Conservation (phyloP, 495 filamentous ascomycete species). For the Massariosphaeria phaeospora region DNA sequence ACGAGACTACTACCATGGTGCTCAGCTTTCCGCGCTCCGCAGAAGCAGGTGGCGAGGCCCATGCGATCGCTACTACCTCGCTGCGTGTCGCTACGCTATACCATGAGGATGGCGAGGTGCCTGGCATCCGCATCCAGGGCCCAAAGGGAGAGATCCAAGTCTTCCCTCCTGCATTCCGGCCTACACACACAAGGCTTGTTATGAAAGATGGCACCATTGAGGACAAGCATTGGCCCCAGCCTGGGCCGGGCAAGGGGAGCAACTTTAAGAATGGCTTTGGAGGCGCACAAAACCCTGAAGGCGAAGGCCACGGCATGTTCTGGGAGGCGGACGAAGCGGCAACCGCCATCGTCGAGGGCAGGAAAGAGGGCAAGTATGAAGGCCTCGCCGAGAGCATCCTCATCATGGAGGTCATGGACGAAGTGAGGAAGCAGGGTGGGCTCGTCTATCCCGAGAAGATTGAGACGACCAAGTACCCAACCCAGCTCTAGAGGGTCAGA, state of each 20-base stretch:
- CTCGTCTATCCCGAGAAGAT: conserved; percentile 80
- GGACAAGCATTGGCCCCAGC: conserved; percentile 44
- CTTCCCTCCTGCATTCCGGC: conserved; percentile 67
- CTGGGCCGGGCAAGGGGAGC: conserved; percentile 42
- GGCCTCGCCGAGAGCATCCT: conserved; percentile 78
- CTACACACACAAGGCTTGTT: conserved; percentile 49
- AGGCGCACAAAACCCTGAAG: conserved; percentile 26
- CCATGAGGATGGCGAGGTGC: conserved; percentile 57
- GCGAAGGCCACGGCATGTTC: conserved; percentile 80
- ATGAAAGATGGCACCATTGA: conserved; percentile 39
- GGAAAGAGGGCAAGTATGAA: conserved; percentile 68
- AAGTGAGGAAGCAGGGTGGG: conserved; percentile 71
- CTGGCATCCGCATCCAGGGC: conserved; percentile 78
- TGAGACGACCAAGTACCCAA: conserved; percentile 64
- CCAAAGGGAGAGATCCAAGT: conserved; percentile 86
- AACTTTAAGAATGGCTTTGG: conserved; percentile 32
- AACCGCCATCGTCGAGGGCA: conserved; percentile 75
- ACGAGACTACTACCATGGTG: conserved; percentile 77
- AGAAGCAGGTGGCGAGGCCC: conserved; percentile 44
- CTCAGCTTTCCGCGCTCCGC: conserved; percentile 61
- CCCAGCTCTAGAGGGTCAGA: too few relatives aligned
- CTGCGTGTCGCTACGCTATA: conserved; percentile 60
- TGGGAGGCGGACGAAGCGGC: conserved; percentile 94
- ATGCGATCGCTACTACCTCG: conserved; percentile 74
- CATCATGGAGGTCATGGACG: conserved; percentile 96